Conservation (phyloP, 73 alveolate species). For the Durusdinium trenchii region DNA sequence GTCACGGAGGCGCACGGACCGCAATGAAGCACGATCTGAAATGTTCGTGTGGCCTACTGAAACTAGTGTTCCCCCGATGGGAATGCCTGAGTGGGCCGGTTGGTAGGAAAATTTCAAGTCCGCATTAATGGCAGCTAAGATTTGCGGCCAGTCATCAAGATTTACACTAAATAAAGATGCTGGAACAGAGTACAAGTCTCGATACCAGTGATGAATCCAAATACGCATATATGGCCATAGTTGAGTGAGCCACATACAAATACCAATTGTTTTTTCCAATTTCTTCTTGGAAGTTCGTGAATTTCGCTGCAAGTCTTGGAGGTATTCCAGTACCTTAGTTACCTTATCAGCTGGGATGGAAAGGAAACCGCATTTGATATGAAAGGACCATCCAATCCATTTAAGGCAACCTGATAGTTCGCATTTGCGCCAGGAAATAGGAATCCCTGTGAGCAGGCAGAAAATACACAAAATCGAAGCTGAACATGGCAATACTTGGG, state of each 20-base stretch:
- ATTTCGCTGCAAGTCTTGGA: background rate
- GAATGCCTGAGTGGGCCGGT: background rate
- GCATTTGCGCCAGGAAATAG: background rate
- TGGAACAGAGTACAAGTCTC: background rate
- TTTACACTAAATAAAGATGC: background rate
- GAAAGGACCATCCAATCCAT: slow-evolving; percentile 26
- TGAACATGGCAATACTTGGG: background rate
- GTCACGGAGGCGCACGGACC: background rate
- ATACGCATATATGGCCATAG: background rate
- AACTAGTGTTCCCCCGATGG: background rate
- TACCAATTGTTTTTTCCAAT: background rate
- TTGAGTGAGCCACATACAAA: background rate
- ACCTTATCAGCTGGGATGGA: background rate
- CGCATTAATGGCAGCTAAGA: no score
- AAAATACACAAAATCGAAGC: background rate
- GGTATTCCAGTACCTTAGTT: background rate
- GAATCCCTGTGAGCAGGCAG: background rate
- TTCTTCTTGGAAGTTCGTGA: background rate
- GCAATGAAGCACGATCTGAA: background rate
- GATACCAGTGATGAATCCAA: background rate
- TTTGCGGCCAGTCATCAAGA: background rate
- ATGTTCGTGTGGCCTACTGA: background rate
- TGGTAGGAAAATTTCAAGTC: no score
- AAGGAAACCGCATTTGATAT: background rate
- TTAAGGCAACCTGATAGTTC: background rate